Base-by-base conservation (phyloP, 371 early-diverging fungal species). In the Mycotypha africana region DNA sequence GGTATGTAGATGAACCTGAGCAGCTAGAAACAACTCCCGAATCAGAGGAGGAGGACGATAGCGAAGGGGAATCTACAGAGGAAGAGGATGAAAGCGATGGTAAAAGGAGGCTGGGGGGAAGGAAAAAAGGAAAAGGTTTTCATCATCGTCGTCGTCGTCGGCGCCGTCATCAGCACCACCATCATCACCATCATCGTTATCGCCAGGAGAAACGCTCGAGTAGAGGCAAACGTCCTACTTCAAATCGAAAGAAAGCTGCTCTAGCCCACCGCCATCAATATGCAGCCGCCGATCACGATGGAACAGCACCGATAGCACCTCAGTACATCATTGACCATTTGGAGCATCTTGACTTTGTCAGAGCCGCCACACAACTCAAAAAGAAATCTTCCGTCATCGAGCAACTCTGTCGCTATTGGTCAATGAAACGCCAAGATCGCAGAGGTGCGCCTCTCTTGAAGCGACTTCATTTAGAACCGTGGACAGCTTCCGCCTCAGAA, bases 401-500 rank as follows among this genome's bases (percentile, higher is more conserved):
- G 9, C 73, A 62, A 14, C 79, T 93, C 16, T 89, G 89, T 49
- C 77, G 84, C 47, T 97, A 94, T 66, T 98, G 98, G 97, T 82
- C 94, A 0, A 65, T 96, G 10, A 98, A 98, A 62, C 83, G 96
- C 20, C 85, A 85, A 48, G 61, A 83, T 3, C 58, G 94, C 11
- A 78, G 93, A 21, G 96, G 95, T 1, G 95, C 93, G 1, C 93
- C 97, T 1, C 70, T 98, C 4, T 67, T 97, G 21, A 97, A 95
- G 59, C 76, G 97, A 25, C 70, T 98, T n/a, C 94, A 95, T 57
- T 58, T 98, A 46, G 97, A 97, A 83, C 95, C 97, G 14, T 95
- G 97, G 95, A 93, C 95, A 0, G 93, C 91, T 2, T 84, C 84
- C n/a, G 82, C 84, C 0, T 82, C 91, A 0, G 85, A 84, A 39